phyloP scores from a whole-genome alignment of 2,329 filamentous ascomycete species.

The Clathrospora elynae region DNA sequence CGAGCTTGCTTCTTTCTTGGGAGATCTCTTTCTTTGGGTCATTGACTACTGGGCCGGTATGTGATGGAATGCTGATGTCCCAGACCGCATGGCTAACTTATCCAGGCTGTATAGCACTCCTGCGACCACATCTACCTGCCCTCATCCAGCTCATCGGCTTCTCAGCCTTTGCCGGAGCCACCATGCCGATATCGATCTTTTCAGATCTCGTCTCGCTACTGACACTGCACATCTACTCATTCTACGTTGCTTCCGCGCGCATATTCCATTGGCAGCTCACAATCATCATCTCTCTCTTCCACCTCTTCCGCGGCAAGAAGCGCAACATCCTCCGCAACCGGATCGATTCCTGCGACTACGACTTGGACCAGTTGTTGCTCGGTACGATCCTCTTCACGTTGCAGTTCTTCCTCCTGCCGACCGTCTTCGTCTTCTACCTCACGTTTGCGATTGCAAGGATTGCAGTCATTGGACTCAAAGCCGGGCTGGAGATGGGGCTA shows the following conservation, averaged over 20 bases:
- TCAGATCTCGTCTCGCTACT: slow-evolving; percentile 90
- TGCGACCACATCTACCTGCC: slow-evolving; percentile 80
- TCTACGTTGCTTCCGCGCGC: slow-evolving; percentile 93
- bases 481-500: slow-evolving; percentile 84
- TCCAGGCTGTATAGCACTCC: slow-evolving; percentile 73
- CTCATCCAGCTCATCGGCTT: slow-evolving; percentile 93
- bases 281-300: slow-evolving; percentile 96
- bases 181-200: slow-evolving; percentile 94
- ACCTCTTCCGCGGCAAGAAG: slow-evolving; percentile 97
- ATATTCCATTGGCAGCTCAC: slow-evolving; percentile 99
- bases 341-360: slow-evolving; percentile 98
- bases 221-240: slow-evolving; percentile 96
- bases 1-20: slow-evolving; percentile 90
- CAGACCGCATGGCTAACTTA: slow-evolving; percentile 16
- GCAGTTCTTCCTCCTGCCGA: slow-evolving; percentile 91
- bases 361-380: slow-evolving; percentile 92
- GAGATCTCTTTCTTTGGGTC: slow-evolving; percentile 96
- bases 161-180: slow-evolving; percentile 92
- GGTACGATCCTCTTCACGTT: slow-evolving; percentile 96
- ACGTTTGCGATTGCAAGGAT: slow-evolving; percentile 95
- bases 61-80: slow-evolving; percentile 25
- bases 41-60: slow-evolving; percentile 95
- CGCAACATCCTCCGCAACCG: slow-evolving; percentile 95
- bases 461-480: slow-evolving; percentile 92
- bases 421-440: slow-evolving; percentile 93